Evolutionary conservation across 805 yeast species (phyloP).

Genomic region (Kazachstania viticola): DNA sequence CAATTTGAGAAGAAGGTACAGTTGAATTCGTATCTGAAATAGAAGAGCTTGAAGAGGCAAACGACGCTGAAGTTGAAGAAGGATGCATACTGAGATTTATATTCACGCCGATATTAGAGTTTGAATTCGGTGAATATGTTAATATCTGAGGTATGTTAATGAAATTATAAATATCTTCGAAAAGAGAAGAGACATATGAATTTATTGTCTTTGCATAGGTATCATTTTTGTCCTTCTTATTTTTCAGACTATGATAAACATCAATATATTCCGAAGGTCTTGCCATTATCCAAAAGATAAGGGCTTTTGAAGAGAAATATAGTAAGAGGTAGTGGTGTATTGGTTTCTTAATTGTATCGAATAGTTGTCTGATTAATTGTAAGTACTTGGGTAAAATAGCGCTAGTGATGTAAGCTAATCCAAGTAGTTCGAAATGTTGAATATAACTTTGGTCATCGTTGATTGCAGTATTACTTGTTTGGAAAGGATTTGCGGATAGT

Average conservation of each 20-base stretch:
- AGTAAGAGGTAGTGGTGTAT: constrained; percentile 36
- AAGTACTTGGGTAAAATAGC: constrained; percentile 29
- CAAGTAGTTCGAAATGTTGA: constrained; percentile 34
- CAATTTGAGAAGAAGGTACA: no score
- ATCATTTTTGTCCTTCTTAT: constrained; percentile 2
- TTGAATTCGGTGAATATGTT: constrained; percentile 3
- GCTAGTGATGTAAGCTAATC: constrained; percentile 32
- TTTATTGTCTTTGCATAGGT: constrained; percentile 2
- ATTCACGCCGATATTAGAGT: no score
- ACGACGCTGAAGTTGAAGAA: no score
- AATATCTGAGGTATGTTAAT: constrained; percentile 15
- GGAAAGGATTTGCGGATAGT: not conserved
- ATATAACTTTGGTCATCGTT: constrained; percentile 6
- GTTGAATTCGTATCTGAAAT: no score
- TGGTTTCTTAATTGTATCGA: constrained; percentile 30
- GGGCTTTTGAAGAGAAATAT: constrained; percentile 34
- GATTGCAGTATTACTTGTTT: not conserved
- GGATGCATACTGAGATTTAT: no score
- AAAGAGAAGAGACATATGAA: constrained; percentile 5
- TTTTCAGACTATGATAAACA: constrained; percentile 5
- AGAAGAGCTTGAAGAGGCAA: no score
- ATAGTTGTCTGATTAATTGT: constrained; percentile 29
- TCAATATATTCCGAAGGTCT: constrained; percentile 35
- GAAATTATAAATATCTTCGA: constrained; percentile 19
- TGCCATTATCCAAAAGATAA: constrained; percentile 39